A percentile compares a stretch with the other conserved stretches of the same genome.
Conservation (phyloP, 192 early-diverging fungal genomes). For the Thoreauomyces humboldtii region DNA sequence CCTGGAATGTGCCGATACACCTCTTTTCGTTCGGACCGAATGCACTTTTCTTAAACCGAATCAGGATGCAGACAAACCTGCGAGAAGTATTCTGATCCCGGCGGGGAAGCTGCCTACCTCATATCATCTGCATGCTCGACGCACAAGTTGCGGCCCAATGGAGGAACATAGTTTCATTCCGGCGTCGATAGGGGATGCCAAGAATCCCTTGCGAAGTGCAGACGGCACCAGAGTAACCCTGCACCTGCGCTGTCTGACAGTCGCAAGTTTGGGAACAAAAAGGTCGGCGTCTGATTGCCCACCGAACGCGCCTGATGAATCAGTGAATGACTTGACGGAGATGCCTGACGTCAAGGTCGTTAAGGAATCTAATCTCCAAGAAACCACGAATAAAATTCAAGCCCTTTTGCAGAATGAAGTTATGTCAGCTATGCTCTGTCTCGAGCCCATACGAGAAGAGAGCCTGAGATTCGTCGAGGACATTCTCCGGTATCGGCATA, state of each 20-base stretch:
- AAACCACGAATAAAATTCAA: constrained; percentile 56
- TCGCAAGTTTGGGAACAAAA: no score
- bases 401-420: constrained; percentile 73
- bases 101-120: constrained; percentile 60
- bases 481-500: constrained; percentile 30
- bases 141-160: background rate
- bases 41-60: constrained; percentile 57
- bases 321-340: no score
- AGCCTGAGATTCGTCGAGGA: constrained; percentile 26
- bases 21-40: constrained; percentile 69
- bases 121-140: constrained; percentile 36
- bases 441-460: constrained; percentile 50
- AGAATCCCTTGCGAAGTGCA: constrained; percentile 60
- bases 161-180: background rate
- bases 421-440: constrained; percentile 63
- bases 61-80: constrained; percentile 44
- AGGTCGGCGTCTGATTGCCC: no score
- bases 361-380: constrained; percentile 27
- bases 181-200: background rate
- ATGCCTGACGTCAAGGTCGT: background rate
- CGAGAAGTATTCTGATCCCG: constrained; percentile 50
- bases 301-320: no score
- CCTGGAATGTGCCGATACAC: constrained; percentile 59
- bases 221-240: constrained; percentile 69
- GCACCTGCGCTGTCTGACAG: constrained; percentile 57